Conservation (phyloP, 805 yeast genomes). For the Candida ficus region DNA sequence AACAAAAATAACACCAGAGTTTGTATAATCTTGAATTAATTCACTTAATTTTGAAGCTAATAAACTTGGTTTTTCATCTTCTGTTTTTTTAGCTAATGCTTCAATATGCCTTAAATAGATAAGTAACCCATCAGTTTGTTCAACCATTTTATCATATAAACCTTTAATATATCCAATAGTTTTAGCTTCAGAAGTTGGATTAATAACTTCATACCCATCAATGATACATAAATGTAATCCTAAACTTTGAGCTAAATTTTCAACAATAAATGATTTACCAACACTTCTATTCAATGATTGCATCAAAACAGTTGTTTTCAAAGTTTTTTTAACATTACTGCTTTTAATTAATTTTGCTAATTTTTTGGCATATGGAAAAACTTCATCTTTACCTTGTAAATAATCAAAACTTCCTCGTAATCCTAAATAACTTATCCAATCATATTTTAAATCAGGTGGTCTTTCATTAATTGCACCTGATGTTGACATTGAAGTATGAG, state of each 20-base stretch:
- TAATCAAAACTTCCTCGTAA: conserved; percentile 39
- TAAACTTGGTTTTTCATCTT: conserved; percentile 37
- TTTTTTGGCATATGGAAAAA: conserved; percentile 44
- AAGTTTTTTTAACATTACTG: conserved; percentile 31
- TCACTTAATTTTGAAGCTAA: conserved; percentile 48
- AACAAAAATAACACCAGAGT: conserved; percentile 43
- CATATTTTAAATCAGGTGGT: conserved; percentile 19
- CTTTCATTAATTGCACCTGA: conserved; percentile 50
- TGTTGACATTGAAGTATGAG: conserved; percentile 61
- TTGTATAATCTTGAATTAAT: conserved; percentile 49
- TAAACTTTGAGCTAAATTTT: conserved; percentile 45
- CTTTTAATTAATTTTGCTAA: conserved; percentile 53
- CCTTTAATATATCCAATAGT: conserved; percentile 77
- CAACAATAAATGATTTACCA: conserved; percentile 69
- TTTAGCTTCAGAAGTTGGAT: conserved; percentile 69
- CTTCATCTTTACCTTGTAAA: conserved; percentile 18
- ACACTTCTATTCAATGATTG: conserved; percentile 68
- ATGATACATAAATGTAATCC: conserved; percentile 66
- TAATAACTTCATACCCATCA: conserved; percentile 63
- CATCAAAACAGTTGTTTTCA: conserved; percentile 61
- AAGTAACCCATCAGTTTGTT: conserved; percentile 41
- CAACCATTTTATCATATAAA: conserved; percentile 58
- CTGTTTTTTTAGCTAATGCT: conserved; percentile 59
- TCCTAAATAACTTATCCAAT: conserved; percentile 44
- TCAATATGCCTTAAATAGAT: conserved; percentile 71